A percentile compares a stretch with the other conserved stretches of the same genome.
Evolutionary conservation across 2,329 filamentous ascomycete species (phyloP).

Genomic region (Aspergillus cejpii): DNA sequence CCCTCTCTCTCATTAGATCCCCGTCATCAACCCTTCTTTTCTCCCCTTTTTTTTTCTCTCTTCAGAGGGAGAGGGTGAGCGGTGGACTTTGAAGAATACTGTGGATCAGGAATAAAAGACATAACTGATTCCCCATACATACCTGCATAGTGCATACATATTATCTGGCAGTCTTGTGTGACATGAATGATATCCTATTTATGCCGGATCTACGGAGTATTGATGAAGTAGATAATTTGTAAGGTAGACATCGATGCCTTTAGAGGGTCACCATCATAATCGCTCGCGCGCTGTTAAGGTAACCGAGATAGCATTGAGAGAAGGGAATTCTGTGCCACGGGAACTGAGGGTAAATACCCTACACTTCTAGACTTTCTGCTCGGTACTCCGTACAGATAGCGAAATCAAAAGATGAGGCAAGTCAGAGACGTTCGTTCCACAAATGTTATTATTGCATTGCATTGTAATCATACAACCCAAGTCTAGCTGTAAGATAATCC

Average conservation of each 20-base stretch:
- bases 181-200: constrained; percentile 1
- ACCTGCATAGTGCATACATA: constrained; percentile 12
- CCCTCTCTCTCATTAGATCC: constrained; percentile 2
- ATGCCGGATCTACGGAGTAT: background rate
- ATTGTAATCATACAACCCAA: background rate
- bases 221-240: too few species aligned
- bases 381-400: background rate
- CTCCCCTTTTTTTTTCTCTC: background rate
- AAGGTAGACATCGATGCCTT: too few species aligned
- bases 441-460: background rate
- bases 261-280: too few species aligned
- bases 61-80: background rate
- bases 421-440: background rate
- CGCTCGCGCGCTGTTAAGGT: too few species aligned
- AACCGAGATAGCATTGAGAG: too few species aligned
- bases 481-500: background rate
- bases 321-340: too few species aligned
- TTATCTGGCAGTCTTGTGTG: constrained; percentile 9
- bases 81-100: constrained; percentile 1
- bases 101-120: background rate
- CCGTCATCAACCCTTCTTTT: constrained; percentile 5
- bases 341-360: too few species aligned
- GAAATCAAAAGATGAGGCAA: background rate
- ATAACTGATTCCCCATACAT: background rate
- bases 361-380: background rate